Conservation (phyloP, 2,329 filamentous ascomycete genomes). For the Nothophoma quercina region DNA sequence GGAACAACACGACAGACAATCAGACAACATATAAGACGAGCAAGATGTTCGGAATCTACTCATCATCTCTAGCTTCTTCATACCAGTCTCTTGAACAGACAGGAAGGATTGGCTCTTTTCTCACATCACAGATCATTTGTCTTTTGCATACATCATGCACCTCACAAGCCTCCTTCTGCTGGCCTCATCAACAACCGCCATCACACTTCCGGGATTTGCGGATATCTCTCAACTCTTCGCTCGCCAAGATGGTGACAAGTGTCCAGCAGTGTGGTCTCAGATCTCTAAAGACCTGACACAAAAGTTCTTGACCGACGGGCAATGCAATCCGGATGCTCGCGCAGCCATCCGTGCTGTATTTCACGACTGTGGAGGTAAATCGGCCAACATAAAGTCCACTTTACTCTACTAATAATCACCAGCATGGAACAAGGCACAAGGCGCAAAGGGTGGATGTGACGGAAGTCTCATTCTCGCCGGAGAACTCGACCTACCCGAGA, state of each 20-base stretch:
- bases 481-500: constrained; percentile 34
- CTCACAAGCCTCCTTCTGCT: constrained; percentile 23
- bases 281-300: constrained; percentile 9
- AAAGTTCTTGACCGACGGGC: constrained; percentile 30
- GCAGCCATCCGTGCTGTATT: constrained; percentile 27
- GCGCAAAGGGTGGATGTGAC: constrained; percentile 23
- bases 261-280: constrained; percentile 17
- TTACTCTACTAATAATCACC: neutral
- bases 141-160: constrained; percentile 19
- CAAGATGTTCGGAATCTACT: neutral
- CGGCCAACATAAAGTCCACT: neutral
- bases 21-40: neutral
- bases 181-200: constrained; percentile 23
- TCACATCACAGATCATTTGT: no score
- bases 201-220: constrained; percentile 24
- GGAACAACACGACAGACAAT: neutral
- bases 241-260: constrained; percentile 19
- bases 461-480: constrained; percentile 22
- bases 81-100: neutral
- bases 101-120: neutral
- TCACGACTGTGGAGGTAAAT: constrained; percentile 33
- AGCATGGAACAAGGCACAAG: constrained; percentile 27
- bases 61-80: neutral
- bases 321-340: constrained; percentile 27
- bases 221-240: constrained; percentile 18